Conservation (phyloP, 164 flowering plant genomes). For the Piper betle region DNA sequence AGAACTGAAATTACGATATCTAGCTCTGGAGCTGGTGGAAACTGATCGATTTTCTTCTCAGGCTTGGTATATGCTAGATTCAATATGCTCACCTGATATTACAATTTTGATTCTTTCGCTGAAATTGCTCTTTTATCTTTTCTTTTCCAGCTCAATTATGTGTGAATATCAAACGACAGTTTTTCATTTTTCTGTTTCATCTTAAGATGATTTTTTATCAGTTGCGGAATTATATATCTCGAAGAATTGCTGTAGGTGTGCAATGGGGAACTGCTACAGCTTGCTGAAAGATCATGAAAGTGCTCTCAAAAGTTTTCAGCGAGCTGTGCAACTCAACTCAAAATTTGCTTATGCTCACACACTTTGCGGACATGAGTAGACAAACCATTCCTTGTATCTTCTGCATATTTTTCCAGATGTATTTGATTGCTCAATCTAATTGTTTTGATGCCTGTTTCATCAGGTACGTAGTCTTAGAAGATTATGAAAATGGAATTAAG, state of each 20-base stretch:
- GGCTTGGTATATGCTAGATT: conserved; percentile 58
- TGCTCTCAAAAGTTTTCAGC: conserved; percentile 86
- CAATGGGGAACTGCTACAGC: conserved; percentile 97
- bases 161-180: not conserved
- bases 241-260: conserved; percentile 60
- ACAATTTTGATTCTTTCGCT: too few species aligned
- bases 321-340: conserved; percentile 75
- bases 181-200: not conserved
- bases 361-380: conserved; percentile 96
- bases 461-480: conserved; percentile 85
- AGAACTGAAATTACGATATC: conserved; percentile 94
- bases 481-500: conserved; percentile 87
- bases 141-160: not conserved
- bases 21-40: conserved; percentile 83
- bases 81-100: not conserved
- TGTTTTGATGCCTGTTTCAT: conserved; percentile 6
- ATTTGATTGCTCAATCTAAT: not conserved
- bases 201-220: not conserved
- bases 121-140: not conserved
- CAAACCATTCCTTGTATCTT: not conserved
- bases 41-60: conserved; percentile 95
- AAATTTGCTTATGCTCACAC: conserved; percentile 94
- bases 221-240: too few species aligned
- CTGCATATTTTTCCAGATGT: not conserved
- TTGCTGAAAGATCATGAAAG: conserved; percentile 98